phyloP scores from a whole-genome alignment of 345 rosid species.

The Turnera subulata region DNA sequence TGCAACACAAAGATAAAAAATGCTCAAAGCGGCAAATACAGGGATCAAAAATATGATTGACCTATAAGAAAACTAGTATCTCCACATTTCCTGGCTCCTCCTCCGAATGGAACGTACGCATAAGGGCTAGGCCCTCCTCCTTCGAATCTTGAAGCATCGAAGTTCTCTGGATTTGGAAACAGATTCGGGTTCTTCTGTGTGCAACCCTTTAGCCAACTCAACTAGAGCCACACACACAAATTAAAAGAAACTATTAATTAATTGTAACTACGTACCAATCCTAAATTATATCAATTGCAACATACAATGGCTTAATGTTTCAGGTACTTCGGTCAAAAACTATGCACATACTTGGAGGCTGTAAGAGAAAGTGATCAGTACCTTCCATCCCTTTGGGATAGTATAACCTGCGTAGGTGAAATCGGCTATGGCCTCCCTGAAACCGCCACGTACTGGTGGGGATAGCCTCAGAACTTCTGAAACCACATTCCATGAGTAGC shows the following conservation, averaged over 20 bases:
- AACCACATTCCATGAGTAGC: slow-evolving; percentile 26
- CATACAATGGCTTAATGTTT: too few species aligned
- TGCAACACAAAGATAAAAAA: too few species aligned
- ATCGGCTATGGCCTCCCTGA: slow-evolving; percentile 26
- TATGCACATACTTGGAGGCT: not conserved
- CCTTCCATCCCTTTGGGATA: slow-evolving; percentile 37
- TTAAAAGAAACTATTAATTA: too few species aligned
- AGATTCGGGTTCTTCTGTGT: slow-evolving; percentile 18
- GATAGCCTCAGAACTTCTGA: slow-evolving; percentile 25
- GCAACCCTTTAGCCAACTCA: slow-evolving; percentile 5
- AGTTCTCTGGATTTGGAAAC: slow-evolving; percentile 2
- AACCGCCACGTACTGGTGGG: slow-evolving; percentile 18
- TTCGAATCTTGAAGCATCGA: not conserved
- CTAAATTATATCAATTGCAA: too few species aligned
- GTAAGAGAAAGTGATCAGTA: not conserved
- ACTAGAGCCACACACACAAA: not conserved
- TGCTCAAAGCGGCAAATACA: too few species aligned
- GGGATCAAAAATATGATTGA: too few species aligned
- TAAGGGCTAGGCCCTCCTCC: slow-evolving; percentile 1
- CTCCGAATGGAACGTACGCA: slow-evolving; percentile 7
- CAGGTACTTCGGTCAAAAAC: too few species aligned
- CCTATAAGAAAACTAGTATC: slow-evolving; percentile 11
- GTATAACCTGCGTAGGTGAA: slow-evolving; percentile 26
- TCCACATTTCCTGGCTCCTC: slow-evolving; percentile 7
- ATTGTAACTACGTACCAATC: too few species aligned